A percentile compares a stretch with the other conserved stretches of the same genome.
Evolutionary conservation across 495 filamentous ascomycete species (phyloP).

Genomic region (Hyaloscypha bicolor): DNA sequence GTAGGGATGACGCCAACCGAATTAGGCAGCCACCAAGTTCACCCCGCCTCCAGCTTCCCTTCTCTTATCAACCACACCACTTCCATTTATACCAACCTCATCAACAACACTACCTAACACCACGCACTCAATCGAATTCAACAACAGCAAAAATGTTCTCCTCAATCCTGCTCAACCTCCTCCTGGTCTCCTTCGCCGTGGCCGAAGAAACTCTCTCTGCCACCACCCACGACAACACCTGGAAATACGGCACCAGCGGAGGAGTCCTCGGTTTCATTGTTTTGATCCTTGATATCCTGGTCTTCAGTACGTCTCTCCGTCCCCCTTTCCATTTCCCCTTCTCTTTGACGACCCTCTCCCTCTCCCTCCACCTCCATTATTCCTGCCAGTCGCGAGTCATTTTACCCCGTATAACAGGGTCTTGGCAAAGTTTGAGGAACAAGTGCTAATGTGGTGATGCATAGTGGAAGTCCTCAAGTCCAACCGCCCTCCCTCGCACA

Average conservation of each 20-base stretch:
- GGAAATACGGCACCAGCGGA: constrained; percentile 50
- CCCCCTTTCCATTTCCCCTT: too few relatives aligned
- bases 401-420: too few relatives aligned
- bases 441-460: background rate
- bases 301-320: constrained; percentile 43
- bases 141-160: background rate
- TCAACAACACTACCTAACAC: too few relatives aligned
- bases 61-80: background rate
- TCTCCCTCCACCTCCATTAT: background rate
- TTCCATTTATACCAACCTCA: background rate
- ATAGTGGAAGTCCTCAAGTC: constrained; percentile 56
- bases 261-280: constrained; percentile 51
- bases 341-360: too few relatives aligned
- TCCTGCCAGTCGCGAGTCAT: background rate
- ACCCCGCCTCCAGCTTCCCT: background rate
- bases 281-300: constrained; percentile 51
- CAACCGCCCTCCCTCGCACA: constrained; percentile 45
- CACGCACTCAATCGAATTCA: background rate
- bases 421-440: too few relatives aligned
- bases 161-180: background rate
- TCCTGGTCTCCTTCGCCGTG: constrained; percentile 5
- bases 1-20: background rate
- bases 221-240: constrained; percentile 26
- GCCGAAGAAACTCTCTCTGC: background rate
- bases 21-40: background rate